phyloP scores from a whole-genome alignment of 1,284 basidiomycete genomes.

The Ustilago shanxiensis region DNA sequence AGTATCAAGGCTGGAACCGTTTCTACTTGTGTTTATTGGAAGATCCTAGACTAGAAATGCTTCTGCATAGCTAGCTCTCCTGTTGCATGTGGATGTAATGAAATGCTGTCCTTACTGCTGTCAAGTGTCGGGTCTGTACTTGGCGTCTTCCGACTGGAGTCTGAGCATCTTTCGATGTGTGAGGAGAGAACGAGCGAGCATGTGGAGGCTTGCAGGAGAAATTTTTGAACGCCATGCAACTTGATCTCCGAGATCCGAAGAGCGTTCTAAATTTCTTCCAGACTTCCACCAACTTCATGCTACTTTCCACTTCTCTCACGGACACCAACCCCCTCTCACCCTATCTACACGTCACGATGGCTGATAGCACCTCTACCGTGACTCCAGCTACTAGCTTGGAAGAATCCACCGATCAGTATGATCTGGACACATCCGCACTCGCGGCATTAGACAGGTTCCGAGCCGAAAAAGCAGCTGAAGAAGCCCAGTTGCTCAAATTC shows the following conservation, averaged over 20 bases:
- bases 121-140: background rate
- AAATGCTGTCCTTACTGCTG: background rate
- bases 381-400: no score
- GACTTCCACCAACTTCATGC: background rate
- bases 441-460: slow-evolving; percentile 64
- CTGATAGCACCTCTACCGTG: background rate
- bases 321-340: background rate
- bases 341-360: background rate
- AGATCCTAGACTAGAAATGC: slow-evolving; percentile 34
- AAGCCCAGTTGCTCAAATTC: slow-evolving; percentile 53
- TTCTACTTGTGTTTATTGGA: slow-evolving; percentile 63
- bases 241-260: slow-evolving; percentile 17
- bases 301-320: no score
- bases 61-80: background rate
- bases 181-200: background rate
- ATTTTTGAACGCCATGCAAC: background rate
- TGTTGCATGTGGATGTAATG: background rate
- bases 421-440: slow-evolving; percentile 65
- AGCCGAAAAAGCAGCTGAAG: slow-evolving; percentile 59
- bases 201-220: slow-evolving; percentile 13
- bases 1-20: slow-evolving; percentile 57
- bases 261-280: slow-evolving; percentile 9
- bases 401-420: slow-evolving; percentile 8
- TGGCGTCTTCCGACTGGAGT: background rate
- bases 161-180: background rate